Evolutionary conservation across 495 filamentous ascomycete genomes (phyloP), one percentile per base, ranked within the genome.

Genomic region (Aspergillus sclerotioniger): DNA sequence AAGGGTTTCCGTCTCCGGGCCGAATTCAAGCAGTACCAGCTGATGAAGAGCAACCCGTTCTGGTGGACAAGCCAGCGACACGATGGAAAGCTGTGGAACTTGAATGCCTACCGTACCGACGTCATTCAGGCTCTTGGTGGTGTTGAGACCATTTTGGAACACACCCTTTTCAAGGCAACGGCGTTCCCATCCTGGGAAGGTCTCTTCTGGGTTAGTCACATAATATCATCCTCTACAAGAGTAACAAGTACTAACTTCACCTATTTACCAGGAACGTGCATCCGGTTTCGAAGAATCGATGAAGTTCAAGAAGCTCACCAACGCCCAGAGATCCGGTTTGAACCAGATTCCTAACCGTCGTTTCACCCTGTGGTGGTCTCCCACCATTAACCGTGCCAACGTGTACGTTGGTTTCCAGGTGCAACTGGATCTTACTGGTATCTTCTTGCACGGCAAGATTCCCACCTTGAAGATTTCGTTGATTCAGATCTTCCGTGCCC

Each of bases 271-370:
- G 25, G 25, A 25, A 25, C 25, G 25, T 3, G 25, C 25, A 25
- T 25, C 20, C 20, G 47, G 47, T 32, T 50, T 50, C 25, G 47
- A 50, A 32, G 47, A 50, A 65, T 65, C 80, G 0, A 98, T 98
- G 92, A 97, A 98, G 70, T 98, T 96, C 81, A 99, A 98, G 78
- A 99, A 99, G 76, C 82, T 99, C 60, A 99, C 95, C 6, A 99
- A 99, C 69, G 95, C 95, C 39, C 95, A 99, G 70, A 84, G 95
- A 62, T 96, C 92, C 32, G 95, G 95, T 94, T 76, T 99, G 54
- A 99, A 99, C 69, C 95, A 99, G 68, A 99, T 99, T 71, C 95
- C 95, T 2, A 99, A 99, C 72, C 92, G 95, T 85, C 90, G 95
- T 3, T 99, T 99, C 71, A 99, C 95, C 2, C 81, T 99, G 0